phyloP scores from a whole-genome alignment of 495 filamentous ascomycete species.

The Bathelium albidoporum region DNA sequence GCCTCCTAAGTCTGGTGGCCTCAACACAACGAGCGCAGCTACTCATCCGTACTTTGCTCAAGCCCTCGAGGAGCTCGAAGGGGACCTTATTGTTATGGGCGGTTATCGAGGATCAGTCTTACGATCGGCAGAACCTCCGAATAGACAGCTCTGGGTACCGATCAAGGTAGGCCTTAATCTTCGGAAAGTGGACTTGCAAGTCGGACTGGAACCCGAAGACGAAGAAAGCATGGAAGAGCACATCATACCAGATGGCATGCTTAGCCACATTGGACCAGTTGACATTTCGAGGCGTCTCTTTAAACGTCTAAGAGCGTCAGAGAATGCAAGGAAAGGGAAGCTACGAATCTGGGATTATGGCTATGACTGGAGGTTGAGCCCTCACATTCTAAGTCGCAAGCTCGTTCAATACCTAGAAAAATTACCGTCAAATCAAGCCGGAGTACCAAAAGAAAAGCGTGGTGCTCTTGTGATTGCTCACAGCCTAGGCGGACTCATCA shows the following conservation, averaged over 20 bases:
- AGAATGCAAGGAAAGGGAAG: constrained; percentile 59
- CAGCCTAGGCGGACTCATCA: constrained; percentile 81
- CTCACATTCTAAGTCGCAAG: constrained; percentile 59
- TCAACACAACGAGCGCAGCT: not conserved
- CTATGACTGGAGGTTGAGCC: constrained; percentile 91
- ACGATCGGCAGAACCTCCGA: constrained; percentile 69
- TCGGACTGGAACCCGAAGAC: constrained; percentile 72
- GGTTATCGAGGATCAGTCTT: constrained; percentile 86
- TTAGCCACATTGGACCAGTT: constrained; percentile 82
- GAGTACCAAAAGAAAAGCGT: constrained; percentile 36
- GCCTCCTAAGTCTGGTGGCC: not conserved
- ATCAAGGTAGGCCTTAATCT: constrained; percentile 91
- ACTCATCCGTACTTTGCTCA: constrained; percentile 46
- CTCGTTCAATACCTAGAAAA: constrained; percentile 62
- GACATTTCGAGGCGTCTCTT: constrained; percentile 79
- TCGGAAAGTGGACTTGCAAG: constrained; percentile 82
- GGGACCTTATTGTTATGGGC: constrained; percentile 81
- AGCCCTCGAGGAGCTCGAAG: constrained; percentile 59
- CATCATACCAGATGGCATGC: constrained; percentile 75
- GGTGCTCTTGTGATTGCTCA: constrained; percentile 82
- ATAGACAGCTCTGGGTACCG: constrained; percentile 83
- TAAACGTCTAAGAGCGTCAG: constrained; percentile 61
- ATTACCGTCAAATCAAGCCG: constrained; percentile 61
- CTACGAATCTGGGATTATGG: constrained; percentile 82
- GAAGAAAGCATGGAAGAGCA: constrained; percentile 74